Evolutionary conservation across 1,284 basidiomycete species (phyloP).

Genomic region (Marasmius fiardii): DNA sequence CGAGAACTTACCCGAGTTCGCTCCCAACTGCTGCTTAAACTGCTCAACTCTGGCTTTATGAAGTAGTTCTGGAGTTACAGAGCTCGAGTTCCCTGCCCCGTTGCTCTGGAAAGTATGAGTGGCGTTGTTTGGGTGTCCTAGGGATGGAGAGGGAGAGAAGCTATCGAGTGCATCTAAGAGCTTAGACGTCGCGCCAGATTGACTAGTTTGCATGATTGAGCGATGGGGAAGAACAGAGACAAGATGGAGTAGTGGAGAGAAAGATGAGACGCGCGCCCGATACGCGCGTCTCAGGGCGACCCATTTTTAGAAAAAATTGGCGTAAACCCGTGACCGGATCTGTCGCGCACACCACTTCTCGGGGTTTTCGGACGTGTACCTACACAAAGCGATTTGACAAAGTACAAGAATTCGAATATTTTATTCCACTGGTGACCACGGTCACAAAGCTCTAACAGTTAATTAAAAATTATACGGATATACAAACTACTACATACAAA

Average conservation of each 20-base stretch:
- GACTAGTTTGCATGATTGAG: neutral
- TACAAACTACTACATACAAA: no score
- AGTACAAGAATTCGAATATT: no score
- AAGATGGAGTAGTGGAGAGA: neutral
- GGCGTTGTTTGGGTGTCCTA: neutral
- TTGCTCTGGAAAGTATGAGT: neutral
- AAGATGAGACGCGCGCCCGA: no score
- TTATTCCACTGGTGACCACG: no score
- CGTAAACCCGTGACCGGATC: no score
- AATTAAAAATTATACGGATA: no score
- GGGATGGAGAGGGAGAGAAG: neutral
- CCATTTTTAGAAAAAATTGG: no score
- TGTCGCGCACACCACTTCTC: no score
- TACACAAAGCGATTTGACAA: no score
- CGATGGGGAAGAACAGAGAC: neutral
- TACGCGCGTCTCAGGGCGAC: no score
- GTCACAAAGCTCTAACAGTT: no score
- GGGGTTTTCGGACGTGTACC: no score
- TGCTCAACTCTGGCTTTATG: neutral
- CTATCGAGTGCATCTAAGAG: constrained; percentile 13
- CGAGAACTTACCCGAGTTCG: neutral
- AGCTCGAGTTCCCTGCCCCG: neutral
- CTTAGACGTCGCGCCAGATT: constrained; percentile 2
- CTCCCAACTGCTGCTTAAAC: neutral
- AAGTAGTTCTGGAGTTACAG: neutral